phyloP scores from a whole-genome alignment of 192 early-diverging fungal species.

The Spinellus fusiger region DNA sequence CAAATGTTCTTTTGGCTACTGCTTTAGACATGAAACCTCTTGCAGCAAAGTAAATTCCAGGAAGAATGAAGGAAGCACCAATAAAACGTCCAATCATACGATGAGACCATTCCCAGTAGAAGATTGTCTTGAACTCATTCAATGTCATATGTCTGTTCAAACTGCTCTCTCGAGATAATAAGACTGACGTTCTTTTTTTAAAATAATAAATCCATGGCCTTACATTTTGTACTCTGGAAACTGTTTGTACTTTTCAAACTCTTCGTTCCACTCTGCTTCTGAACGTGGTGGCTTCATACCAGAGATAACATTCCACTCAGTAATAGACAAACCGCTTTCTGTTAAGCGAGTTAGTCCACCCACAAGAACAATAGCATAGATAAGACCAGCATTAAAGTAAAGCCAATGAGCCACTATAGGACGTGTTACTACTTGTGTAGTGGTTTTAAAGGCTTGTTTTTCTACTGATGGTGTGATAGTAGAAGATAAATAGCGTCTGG shows the following conservation, averaged over 20 bases:
- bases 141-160: constrained; percentile 85
- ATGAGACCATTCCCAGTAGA: constrained; percentile 98
- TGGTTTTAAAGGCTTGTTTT: background rate
- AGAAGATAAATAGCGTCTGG: background rate
- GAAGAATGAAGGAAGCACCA: constrained; percentile 80
- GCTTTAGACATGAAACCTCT: constrained; percentile 70
- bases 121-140: constrained; percentile 94
- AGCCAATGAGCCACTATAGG: constrained; percentile 91
- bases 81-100: constrained; percentile 92
- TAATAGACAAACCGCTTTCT: constrained; percentile 94
- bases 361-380: constrained; percentile 90
- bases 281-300: constrained; percentile 88
- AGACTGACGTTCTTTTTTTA: too few relatives aligned
- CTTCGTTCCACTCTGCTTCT: constrained; percentile 81
- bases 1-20: constrained; percentile 53
- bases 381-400: constrained; percentile 77
- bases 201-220: constrained; percentile 11
- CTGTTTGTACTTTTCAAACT: constrained; percentile 98
- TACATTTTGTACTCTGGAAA: constrained; percentile 96
- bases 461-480: background rate
- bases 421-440: background rate
- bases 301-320: constrained; percentile 93
- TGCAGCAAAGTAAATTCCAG: constrained; percentile 79
- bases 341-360: constrained; percentile 95
- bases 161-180: constrained; percentile 35